phyloP scores from a whole-genome alignment of 495 filamentous ascomycete species.

The Neurospora cerealis region DNA sequence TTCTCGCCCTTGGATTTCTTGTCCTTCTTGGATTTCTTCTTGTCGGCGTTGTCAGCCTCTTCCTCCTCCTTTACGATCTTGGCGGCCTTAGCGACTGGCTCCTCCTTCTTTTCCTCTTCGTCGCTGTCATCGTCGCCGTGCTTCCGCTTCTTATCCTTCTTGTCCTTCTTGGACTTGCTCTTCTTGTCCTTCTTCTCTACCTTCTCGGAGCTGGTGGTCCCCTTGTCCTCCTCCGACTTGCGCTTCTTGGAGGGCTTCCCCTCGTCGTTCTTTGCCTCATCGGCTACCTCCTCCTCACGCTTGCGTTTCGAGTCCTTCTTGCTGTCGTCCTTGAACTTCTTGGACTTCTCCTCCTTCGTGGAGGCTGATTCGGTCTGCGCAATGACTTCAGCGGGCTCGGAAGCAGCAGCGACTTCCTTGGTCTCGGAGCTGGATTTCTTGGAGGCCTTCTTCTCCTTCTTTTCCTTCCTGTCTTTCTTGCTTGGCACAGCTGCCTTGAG shows the following conservation, averaged over 20 bases:
- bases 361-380: neutral
- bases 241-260: conserved; percentile 2
- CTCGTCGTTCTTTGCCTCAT: neutral
- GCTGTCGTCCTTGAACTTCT: conserved; percentile 4
- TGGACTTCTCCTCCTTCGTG: conserved; percentile 23
- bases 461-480: neutral
- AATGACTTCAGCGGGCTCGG: neutral
- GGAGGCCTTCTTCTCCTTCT: conserved; percentile 1
- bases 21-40: conserved; percentile 4
- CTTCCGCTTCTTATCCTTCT: conserved; percentile 3
- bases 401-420: neutral
- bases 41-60: neutral
- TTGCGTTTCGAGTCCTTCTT: conserved; percentile 14
- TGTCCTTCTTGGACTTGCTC: neutral
- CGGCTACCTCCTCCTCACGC: neutral
- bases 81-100: neutral
- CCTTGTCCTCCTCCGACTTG: conserved; percentile 5
- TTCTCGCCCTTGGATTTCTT: neutral
- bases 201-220: neutral
- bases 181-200: neutral
- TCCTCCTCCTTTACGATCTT: conserved; percentile 3
- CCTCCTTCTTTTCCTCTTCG: neutral
- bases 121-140: conserved; percentile 4
- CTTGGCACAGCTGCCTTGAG: neutral
- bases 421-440: conserved; percentile 5